phyloP scores from a whole-genome alignment of 345 rosid genomes.

The Linum tenue region DNA sequence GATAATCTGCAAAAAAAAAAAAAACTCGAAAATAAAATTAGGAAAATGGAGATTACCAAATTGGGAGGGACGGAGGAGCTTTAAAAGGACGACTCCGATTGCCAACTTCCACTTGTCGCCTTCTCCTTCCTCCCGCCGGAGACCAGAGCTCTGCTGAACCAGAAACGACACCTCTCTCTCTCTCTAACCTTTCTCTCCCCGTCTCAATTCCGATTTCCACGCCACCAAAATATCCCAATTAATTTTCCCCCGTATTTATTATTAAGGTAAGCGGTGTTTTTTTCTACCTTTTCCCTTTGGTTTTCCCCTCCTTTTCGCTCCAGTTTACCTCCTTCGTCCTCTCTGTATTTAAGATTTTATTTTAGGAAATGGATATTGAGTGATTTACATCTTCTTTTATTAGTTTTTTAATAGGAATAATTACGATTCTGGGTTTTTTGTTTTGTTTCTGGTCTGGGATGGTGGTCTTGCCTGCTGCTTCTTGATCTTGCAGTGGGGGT shows the following conservation, averaged over 20 bases:
- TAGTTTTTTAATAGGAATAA: not conserved
- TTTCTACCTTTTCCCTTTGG: not conserved
- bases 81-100: conserved; percentile 47
- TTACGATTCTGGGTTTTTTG: not conserved
- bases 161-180: conserved; percentile 24
- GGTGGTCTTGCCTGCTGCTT: not conserved
- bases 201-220: conserved; percentile 14
- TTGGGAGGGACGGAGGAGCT: conserved; percentile 16
- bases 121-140: conserved; percentile 20
- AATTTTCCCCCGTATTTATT: not conserved
- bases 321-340: not conserved
- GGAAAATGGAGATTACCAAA: conserved; percentile 1
- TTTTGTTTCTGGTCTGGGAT: not conserved
- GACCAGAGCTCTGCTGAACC: not conserved
- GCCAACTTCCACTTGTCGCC: conserved; percentile 70
- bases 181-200: not conserved
- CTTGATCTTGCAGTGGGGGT: not conserved
- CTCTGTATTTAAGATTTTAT: not conserved
- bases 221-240: not conserved
- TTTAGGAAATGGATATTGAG: not conserved
- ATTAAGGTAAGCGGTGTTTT: conserved; percentile 18
- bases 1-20: not conserved
- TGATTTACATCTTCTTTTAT: not conserved
- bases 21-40: not conserved
- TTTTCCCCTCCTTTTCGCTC: not conserved